Conservation (phyloP, 2,329 filamentous ascomycete genomes). For the Penicillium sp. region DNA sequence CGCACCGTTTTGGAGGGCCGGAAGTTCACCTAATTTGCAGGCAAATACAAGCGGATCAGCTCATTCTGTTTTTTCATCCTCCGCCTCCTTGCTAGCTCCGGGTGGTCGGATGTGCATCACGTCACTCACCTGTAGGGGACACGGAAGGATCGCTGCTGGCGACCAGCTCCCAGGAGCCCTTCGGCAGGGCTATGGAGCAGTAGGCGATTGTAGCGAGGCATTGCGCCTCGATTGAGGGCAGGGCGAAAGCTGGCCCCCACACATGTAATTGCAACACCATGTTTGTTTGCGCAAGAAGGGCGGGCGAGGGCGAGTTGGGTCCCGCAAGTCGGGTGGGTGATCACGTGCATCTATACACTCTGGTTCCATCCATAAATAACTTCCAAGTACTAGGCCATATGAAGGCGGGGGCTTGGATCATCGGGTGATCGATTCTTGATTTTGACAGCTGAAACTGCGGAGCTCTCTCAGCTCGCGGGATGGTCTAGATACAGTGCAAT, state of each 20-base stretch:
- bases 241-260: constrained; percentile 85
- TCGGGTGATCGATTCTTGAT: neutral
- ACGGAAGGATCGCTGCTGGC: constrained; percentile 73
- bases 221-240: constrained; percentile 89
- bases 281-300: constrained; percentile 24
- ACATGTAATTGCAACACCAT: constrained; percentile 78
- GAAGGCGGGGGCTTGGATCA: neutral
- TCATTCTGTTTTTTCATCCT: neutral
- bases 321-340: too few species aligned
- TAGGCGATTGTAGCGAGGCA: constrained; percentile 84
- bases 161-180: constrained; percentile 69
- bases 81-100: neutral
- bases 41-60: constrained; percentile 15
- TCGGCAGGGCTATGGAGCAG: constrained; percentile 65
- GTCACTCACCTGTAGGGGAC: constrained; percentile 69
- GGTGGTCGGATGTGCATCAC: constrained; percentile 15
- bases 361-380: neutral
- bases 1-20: constrained; percentile 60
- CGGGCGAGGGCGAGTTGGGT: constrained; percentile 18
- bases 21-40: constrained; percentile 56
- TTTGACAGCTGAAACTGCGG: neutral
- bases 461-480: too few species aligned
- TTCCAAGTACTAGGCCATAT: neutral
- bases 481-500: neutral
- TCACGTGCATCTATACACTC: constrained; percentile 25